phyloP scores from a whole-genome alignment of 768 basidiomycete genomes.

The Macrolepiota albuminosa region DNA sequence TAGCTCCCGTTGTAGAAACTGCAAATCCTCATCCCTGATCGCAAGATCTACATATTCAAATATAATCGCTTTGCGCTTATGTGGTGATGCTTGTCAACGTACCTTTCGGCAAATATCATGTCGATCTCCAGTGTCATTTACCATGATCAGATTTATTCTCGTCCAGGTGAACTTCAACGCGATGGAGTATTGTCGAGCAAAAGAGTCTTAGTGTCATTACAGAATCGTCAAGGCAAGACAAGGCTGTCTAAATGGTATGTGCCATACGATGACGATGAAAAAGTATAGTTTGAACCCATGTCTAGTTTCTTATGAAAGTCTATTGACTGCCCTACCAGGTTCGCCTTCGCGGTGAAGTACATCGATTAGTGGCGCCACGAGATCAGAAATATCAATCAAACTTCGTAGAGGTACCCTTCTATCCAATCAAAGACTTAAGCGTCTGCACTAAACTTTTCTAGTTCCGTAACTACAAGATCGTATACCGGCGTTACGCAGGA shows the following conservation, averaged over 20 bases:
- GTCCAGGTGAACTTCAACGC: conserved; percentile 68
- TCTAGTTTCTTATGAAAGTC: conserved; percentile 2
- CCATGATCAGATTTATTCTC: conserved; percentile 96
- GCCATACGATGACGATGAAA: conserved; percentile 98
- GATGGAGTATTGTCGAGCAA: not conserved
- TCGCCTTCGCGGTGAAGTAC: conserved; percentile 92
- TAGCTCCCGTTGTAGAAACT: too few species aligned
- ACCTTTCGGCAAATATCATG: conserved; percentile 12
- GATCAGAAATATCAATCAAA: conserved; percentile 99
- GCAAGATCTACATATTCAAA: not conserved
- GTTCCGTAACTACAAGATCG: conserved; percentile 98
- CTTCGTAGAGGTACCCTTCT: conserved; percentile 85
- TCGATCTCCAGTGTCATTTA: conserved; percentile 4
- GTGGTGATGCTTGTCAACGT: conserved; percentile 11
- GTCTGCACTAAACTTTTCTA: conserved; percentile 25
- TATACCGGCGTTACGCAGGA: conserved; percentile 95
- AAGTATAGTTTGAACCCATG: conserved; percentile 43
- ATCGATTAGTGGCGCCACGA: conserved; percentile 89
- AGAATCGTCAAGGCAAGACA: conserved; percentile 99
- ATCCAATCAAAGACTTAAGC: not conserved
- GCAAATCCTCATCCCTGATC: too few species aligned
- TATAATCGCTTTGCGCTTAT: not conserved
- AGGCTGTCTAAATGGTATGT: conserved; percentile 98
- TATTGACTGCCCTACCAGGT: conserved; percentile 46
- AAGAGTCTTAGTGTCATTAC: not conserved